Evolutionary conservation across 2,329 filamentous ascomycete species (phyloP).

Genomic region (Leptographium galeiforme): DNA sequence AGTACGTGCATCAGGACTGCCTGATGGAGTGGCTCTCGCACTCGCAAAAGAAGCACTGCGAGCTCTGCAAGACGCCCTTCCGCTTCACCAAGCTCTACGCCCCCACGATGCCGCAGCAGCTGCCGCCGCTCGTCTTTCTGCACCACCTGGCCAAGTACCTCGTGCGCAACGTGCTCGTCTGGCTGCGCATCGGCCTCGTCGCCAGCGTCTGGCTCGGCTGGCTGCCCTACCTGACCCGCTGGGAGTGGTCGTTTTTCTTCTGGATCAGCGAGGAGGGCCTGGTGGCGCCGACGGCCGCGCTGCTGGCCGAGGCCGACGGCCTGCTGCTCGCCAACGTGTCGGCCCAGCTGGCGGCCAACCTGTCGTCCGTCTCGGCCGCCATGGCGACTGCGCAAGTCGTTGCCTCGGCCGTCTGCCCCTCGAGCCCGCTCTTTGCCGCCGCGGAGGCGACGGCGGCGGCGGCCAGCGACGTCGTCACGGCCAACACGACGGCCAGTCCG

Average conservation of each 20-base stretch:
- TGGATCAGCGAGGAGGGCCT: conserved; percentile 78
- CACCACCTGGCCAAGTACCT: conserved; percentile 65
- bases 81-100: conserved; percentile 97
- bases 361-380: background rate
- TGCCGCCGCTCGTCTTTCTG: conserved; percentile 71
- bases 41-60: conserved; percentile 98
- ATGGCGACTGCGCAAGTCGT: background rate
- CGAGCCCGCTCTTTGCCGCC: conserved; percentile 22
- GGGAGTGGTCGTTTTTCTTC: conserved; percentile 86
- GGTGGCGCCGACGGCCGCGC: conserved; percentile 3
- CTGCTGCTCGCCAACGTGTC: background rate
- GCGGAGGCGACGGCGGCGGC: conserved; percentile 23
- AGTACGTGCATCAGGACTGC: conserved; percentile 95
- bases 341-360: background rate
- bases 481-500: conserved; percentile 20
- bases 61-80: conserved; percentile 96
- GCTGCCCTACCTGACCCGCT: conserved; percentile 81
- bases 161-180: conserved; percentile 57
- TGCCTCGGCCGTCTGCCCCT: conserved; percentile 19
- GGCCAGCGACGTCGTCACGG: background rate
- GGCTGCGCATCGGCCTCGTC: conserved; percentile 67
- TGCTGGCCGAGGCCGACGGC: background rate
- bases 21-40: conserved; percentile 98
- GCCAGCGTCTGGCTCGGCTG: conserved; percentile 76
- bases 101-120: conserved; percentile 75